phyloP scores from a whole-genome alignment of 2,329 filamentous ascomycete genomes.

The Nigrospora osmanthi region DNA sequence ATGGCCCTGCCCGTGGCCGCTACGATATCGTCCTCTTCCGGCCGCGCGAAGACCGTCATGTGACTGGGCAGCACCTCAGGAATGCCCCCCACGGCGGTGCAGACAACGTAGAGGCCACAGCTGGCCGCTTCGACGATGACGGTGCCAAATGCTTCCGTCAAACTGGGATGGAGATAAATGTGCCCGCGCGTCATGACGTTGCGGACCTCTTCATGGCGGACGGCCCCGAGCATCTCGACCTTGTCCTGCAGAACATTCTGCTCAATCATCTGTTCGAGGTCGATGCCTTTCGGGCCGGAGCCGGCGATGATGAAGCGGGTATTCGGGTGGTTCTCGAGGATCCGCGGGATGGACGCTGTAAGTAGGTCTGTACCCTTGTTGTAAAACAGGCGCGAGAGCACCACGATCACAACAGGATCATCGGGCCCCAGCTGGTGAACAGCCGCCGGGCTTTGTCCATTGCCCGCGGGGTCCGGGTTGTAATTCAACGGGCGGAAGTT shows the following conservation, averaged over 20 bases:
- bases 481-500: slow-evolving; percentile 73
- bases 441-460: slow-evolving; percentile 37
- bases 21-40: slow-evolving; percentile 92
- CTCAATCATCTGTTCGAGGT: slow-evolving; percentile 97
- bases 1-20: slow-evolving; percentile 85
- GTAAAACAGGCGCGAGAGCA: slow-evolving; percentile 95
- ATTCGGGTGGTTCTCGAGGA: slow-evolving; percentile 81
- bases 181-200: slow-evolving; percentile 97
- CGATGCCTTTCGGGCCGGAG: slow-evolving; percentile 92
- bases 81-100: slow-evolving; percentile 92
- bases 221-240: slow-evolving; percentile 83
- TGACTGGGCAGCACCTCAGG: slow-evolving; percentile 91
- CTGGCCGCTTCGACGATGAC: slow-evolving; percentile 96
- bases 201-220: slow-evolving; percentile 92
- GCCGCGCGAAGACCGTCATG: slow-evolving; percentile 96
- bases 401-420: slow-evolving; percentile 90
- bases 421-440: slow-evolving; percentile 68
- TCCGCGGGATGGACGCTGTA: slow-evolving; percentile 91
- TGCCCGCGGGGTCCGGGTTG: slow-evolving; percentile 24
- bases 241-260: slow-evolving; percentile 89
- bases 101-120: slow-evolving; percentile 93
- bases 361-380: slow-evolving; percentile 97
- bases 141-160: slow-evolving; percentile 96
- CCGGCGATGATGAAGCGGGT: slow-evolving; percentile 96
- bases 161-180: slow-evolving; percentile 89